phyloP scores from a whole-genome alignment of 148 eudicot genomes.

The Fagopyrum esculentum region DNA sequence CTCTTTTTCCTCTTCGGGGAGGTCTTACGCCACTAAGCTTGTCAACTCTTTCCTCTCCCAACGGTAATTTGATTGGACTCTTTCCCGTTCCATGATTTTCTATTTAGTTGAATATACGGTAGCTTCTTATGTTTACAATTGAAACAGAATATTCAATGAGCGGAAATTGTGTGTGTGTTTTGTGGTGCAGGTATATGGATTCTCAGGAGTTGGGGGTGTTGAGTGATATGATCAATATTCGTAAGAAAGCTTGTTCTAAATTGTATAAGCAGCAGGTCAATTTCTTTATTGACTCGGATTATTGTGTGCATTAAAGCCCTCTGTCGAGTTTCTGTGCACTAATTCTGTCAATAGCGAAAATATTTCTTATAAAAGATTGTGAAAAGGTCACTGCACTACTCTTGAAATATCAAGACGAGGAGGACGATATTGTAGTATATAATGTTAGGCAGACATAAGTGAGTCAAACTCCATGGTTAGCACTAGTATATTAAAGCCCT shows the following conservation, averaged over 20 bases:
- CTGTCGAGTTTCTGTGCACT: no score
- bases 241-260: conserved; percentile 58
- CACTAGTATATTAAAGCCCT: no score
- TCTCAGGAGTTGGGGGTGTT: conserved; percentile 73
- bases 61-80: conserved; percentile 22
- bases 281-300: not conserved
- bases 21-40: conserved; percentile 58
- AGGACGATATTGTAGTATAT: no score
- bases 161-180: not conserved
- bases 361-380: no score
- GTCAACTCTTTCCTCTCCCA: conserved; percentile 66
- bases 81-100: not conserved
- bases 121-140: not conserved
- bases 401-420: no score
- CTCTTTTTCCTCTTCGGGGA: conserved; percentile 38
- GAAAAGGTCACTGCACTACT: no score
- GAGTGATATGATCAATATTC: conserved; percentile 68
- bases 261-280: conserved; percentile 70
- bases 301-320: not conserved
- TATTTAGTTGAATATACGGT: not conserved
- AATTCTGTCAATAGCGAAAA: no score
- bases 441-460: no score
- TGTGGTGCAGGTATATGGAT: conserved; percentile 54
- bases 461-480: no score
- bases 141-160: not conserved